phyloP scores from a whole-genome alignment of 169 alveolate species.

The Perkinsus marinus region DNA sequence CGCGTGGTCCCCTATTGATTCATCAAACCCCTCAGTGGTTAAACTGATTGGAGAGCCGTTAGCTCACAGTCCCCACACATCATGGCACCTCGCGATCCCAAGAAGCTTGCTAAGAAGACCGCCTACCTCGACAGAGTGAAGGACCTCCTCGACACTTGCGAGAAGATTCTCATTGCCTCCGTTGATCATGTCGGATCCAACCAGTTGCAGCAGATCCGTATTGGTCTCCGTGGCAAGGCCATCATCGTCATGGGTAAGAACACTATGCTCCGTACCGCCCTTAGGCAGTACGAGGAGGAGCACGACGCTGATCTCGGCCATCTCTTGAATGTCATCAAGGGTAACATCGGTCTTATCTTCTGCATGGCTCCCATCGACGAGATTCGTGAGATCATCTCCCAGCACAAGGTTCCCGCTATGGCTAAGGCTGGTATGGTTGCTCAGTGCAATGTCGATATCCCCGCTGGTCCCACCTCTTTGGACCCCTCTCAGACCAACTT shows the following conservation, averaged over 20 bases:
- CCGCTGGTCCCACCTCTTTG: slow-evolving; percentile 98
- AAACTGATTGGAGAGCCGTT: background rate
- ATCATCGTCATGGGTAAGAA: slow-evolving; percentile 90
- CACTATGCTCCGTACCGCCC: slow-evolving; percentile 85
- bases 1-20: background rate
- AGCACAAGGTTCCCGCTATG: slow-evolving; percentile 87
- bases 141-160: slow-evolving; percentile 59
- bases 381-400: slow-evolving; percentile 64
- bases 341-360: slow-evolving; percentile 91
- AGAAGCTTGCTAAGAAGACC: slow-evolving; percentile 64
- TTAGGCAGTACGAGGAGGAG: slow-evolving; percentile 56
- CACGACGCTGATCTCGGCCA: slow-evolving; percentile 61
- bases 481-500: slow-evolving; percentile 97
- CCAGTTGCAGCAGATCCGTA: slow-evolving; percentile 83
- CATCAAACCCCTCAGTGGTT: background rate
- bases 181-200: slow-evolving; percentile 90
- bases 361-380: slow-evolving; percentile 54
- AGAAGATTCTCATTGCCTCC: slow-evolving; percentile 70
- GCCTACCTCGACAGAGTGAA: slow-evolving; percentile 65
- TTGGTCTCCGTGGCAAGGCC: slow-evolving; percentile 77
- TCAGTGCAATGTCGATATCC: slow-evolving; percentile 89
- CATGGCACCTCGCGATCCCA: slow-evolving; percentile 13
- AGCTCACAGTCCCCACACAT: background rate
- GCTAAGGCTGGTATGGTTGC: slow-evolving; percentile 96
- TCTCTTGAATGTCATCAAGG: slow-evolving; percentile 65